Conservation (phyloP, 1,284 basidiomycete species). For the Coniophora puteana region DNA sequence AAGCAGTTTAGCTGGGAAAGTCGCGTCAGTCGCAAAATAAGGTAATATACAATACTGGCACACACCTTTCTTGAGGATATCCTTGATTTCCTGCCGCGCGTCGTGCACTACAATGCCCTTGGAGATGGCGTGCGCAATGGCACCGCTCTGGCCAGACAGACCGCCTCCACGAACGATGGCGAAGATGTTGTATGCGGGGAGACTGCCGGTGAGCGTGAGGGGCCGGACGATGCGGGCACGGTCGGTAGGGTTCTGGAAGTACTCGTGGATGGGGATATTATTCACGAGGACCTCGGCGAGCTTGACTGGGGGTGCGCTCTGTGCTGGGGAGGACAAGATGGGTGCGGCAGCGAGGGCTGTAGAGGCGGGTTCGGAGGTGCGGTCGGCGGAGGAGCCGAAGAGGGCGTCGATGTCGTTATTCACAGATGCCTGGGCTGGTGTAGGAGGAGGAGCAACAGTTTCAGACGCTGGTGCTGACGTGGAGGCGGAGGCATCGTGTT, state of each 20-base stretch:
- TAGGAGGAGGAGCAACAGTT: conserved; percentile 12
- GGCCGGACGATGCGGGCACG: conserved; percentile 82
- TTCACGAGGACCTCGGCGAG: conserved; percentile 76
- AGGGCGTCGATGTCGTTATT: conserved; percentile 7
- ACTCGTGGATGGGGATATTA: conserved; percentile 71
- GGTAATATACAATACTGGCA: conserved; percentile 10
- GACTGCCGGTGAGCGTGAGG: conserved; percentile 78
- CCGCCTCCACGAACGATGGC: conserved; percentile 88
- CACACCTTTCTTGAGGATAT: conserved; percentile 72
- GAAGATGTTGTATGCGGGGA: conserved; percentile 94
- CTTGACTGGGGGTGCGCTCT: conserved; percentile 30
- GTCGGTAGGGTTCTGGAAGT: conserved; percentile 78
- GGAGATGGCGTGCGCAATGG: conserved; percentile 80
- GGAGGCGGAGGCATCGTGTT: conserved; percentile 22
- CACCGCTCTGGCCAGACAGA: conserved; percentile 87
- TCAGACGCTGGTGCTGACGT: conserved; percentile 9
- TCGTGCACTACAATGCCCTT: conserved; percentile 76
- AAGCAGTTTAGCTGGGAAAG: conserved; percentile 71
- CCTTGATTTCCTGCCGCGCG: conserved; percentile 59
- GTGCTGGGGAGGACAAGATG: conserved; percentile 4
- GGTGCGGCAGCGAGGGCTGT: conserved; percentile 15
- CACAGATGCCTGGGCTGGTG: no score
- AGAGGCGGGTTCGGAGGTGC: conserved; percentile 11
- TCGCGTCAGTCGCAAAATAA: conserved; percentile 6
- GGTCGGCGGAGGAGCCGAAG: not conserved